A percentile compares a stretch with the other conserved stretches of the same genome.
Conservation (phyloP, 148 eudicot genomes). For the Rheum nobile region DNA sequence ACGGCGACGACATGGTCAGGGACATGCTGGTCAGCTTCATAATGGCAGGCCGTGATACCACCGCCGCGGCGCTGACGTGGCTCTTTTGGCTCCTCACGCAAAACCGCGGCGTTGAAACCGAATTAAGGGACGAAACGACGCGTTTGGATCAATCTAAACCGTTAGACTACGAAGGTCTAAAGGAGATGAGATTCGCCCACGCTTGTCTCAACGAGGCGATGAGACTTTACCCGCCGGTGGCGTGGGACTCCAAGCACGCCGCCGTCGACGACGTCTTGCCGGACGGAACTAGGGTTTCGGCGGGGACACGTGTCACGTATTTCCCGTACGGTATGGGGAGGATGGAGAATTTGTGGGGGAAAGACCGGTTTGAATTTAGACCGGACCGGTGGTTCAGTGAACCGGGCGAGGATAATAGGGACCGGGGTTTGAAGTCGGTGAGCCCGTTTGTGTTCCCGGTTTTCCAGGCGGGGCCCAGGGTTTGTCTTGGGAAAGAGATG, state of each 20-base stretch:
- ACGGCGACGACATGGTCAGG: constrained; percentile 28
- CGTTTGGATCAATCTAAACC: not conserved
- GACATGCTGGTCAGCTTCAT: constrained; percentile 75
- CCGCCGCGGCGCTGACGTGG: constrained; percentile 86
- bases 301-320: constrained; percentile 65
- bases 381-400: constrained; percentile 67
- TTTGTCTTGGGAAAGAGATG: constrained; percentile 87
- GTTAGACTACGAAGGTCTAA: constrained; percentile 31
- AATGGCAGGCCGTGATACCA: constrained; percentile 83
- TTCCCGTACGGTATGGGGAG: constrained; percentile 91
- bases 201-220: constrained; percentile 69
- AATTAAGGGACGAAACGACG: constrained; percentile 17
- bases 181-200: constrained; percentile 41
- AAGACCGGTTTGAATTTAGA: constrained; percentile 42
- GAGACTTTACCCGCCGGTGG: constrained; percentile 84
- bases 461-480: constrained; percentile 90
- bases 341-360: constrained; percentile 76
- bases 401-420: not conserved
- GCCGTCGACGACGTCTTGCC: constrained; percentile 50
- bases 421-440: constrained; percentile 24
- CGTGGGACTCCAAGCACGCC: constrained; percentile 96
- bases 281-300: constrained; percentile 49
- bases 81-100: constrained; percentile 41
- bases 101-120: constrained; percentile 17
- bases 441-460: constrained; percentile 65